Base-by-base conservation (phyloP, 257 asterid genomes). In the Plantago ovata region DNA sequence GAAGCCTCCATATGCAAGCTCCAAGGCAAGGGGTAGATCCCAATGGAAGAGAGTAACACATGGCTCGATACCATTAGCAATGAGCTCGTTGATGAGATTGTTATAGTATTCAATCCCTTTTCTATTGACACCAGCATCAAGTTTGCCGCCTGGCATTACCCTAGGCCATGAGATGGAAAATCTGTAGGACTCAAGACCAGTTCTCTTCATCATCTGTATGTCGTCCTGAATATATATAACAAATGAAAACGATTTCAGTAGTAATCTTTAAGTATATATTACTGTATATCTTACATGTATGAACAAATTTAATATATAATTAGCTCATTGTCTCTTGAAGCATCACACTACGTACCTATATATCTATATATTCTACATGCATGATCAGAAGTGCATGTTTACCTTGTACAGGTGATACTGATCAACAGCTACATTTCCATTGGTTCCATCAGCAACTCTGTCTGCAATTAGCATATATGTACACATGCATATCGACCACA, bases 1-100 rank as follows among this genome's bases (percentile, higher is more conserved):
- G 38, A 76, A 77, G 16, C 82, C 79, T 18, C 63, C 65, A 51
- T 69, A 77, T 51, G 72, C 78, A 38, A 68, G 62, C 69, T 76
- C 69, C 1, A 76, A 39, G 9, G 65, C 14, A 22, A 68, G 78
- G 16, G 82, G 79, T 16, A 69, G 58, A 40, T 72, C 79, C 62
- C 64, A 77, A 13, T 77, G 82, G 32, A 69, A 69, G 50, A 77
- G 15, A 1, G 82, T 77, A 12, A 66, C 77, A 9, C 56, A 69
- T 0, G 79, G 82, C 39, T 62, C 32, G 8, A 77, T 65, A 1
- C 78, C 81, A 38, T 64, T 42, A 32, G 56, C 24, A 9, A 72
- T 47, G 20, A 49, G 60, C 12, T 19, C 60, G 18, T 76, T 39
- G 9, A 68, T 38, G 9, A 73, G 65, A 54, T 68, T 10, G 13